Evolutionary conservation across 1,139 yeast species (phyloP), one percentile per base, ranked within the genome.

Genomic region (Lodderomyces oxycetoniae): DNA sequence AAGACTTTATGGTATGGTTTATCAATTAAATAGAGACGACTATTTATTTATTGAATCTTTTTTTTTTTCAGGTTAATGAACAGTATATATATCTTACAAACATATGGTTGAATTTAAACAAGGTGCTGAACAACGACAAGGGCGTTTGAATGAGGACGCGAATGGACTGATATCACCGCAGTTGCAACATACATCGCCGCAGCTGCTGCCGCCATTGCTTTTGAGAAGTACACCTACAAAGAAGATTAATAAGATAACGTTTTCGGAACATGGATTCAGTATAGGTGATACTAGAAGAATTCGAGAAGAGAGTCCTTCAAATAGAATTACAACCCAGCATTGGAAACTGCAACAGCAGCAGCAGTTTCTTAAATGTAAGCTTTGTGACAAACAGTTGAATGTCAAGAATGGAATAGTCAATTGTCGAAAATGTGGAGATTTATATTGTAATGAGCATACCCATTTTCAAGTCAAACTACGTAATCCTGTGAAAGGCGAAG

Each of bases 371-470:
- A 57, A 36, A 1, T 75, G 81, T 38, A 46, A 58, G 2, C 48
- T 59, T 17, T 81, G 87, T 47, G 34, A 42, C 1, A 63, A 55
- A 30, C 46, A 42, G 4, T 52, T 79, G 17, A 69, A 60, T 34
- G 67, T 71, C 26, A 67, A 67, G 38, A 68, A 65, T 44, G 83
- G 82, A 0, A 50, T 63, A 2, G 74, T 72, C 3, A 79, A 80
- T 48, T 81, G 89, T 51, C 57, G 83, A 14, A 71, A 63, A 44
- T 88, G 96, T 59, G 96, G 96, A 0, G 57, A 65, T 19, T 56
- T 87, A 14, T 86, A 59, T 50, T 87, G 96, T 52, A 70, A 71
- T 39, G 59, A 57, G 17, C 95, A 88, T 59, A 69, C 87, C 3
- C 57, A 63, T 34, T 77, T 66, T 49, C 67, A 74, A 63, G 59